Evolutionary conservation across 2,329 filamentous ascomycete species (phyloP).

Genomic region (Leptographium flavum): DNA sequence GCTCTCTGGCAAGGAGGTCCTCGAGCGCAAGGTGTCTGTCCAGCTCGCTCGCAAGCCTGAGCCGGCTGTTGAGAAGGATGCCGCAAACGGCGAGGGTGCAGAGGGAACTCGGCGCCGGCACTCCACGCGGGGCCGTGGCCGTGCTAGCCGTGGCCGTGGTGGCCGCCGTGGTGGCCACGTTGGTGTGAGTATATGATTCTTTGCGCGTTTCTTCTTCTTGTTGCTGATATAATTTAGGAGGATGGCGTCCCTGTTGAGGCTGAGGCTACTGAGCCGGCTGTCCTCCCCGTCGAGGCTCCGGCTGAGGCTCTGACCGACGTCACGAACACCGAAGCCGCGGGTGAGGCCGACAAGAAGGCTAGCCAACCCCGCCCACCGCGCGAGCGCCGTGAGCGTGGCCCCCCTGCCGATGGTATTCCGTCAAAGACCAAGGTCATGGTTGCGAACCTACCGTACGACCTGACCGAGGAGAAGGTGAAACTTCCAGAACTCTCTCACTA

Average conservation of each 20-base stretch:
- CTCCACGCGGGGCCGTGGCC: conserved; percentile 53
- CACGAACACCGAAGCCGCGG: conserved; percentile 43
- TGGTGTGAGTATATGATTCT: conserved; percentile 25
- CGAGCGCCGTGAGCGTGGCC: conserved; percentile 69
- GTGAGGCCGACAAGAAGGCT: conserved; percentile 42
- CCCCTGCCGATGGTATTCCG: conserved; percentile 89
- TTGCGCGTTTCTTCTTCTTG: not conserved
- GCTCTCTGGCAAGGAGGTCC: conserved; percentile 93
- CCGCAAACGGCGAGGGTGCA: conserved; percentile 59
- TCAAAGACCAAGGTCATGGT: conserved; percentile 99
- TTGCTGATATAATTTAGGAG: conserved; percentile 17
- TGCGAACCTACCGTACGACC: conserved; percentile 94
- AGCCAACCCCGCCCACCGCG: conserved; percentile 34
- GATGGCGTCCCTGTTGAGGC: conserved; percentile 29
- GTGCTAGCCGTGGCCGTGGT: conserved; percentile 51
- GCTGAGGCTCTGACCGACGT: conserved; percentile 47
- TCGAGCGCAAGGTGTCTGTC: conserved; percentile 97
- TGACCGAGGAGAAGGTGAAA: conserved; percentile 97
- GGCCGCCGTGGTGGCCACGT: conserved; percentile 53
- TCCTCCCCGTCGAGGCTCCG: too few species aligned
- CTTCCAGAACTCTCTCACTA: too few species aligned
- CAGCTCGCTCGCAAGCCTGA: conserved; percentile 98
- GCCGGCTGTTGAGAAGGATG: conserved; percentile 66
- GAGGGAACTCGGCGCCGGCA: conserved; percentile 50
- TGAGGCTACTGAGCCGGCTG: conserved; percentile 29